These are phyloP conservation scores for Xylaria intraflava DNA, from an alignment of 495 filamentous ascomycete species.

Conservation along the genomic window DNA sequence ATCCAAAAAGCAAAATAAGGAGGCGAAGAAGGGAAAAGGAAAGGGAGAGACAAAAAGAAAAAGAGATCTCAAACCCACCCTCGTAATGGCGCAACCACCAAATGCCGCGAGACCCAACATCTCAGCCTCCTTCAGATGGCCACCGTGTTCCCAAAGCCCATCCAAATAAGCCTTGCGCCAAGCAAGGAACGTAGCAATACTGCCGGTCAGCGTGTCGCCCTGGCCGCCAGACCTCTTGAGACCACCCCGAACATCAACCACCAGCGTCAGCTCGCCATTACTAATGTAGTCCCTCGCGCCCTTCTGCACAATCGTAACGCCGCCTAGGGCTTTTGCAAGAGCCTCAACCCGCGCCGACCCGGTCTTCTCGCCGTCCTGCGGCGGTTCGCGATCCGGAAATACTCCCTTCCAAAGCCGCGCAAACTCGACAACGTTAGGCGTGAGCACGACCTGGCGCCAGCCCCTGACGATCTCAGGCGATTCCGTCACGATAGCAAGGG, in stretches of 20 bases:
- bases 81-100: conserved; percentile 79
- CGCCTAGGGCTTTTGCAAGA: conserved; percentile 71
- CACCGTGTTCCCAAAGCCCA: conserved; percentile 69
- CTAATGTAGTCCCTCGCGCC: conserved; percentile 78
- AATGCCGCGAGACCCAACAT: conserved; percentile 72
- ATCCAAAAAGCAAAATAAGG: neutral
- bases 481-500: conserved; percentile 66
- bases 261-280: conserved; percentile 67
- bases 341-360: conserved; percentile 56
- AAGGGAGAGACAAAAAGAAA: neutral
- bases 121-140: conserved; percentile 52
- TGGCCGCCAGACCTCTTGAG: conserved; percentile 89
- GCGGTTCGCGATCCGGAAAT: conserved; percentile 41
- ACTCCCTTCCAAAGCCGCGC: conserved; percentile 68
- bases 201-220: conserved; percentile 90
- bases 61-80: conserved; percentile 38
- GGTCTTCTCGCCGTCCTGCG: conserved; percentile 34
- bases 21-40: neutral
- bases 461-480: conserved; percentile 71
- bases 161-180: conserved; percentile 85
- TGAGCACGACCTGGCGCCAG: conserved; percentile 80
- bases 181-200: conserved; percentile 77
- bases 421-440: conserved; percentile 94
- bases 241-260: conserved; percentile 71
- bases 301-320: conserved; percentile 88